phyloP scores from a whole-genome alignment of 2,329 filamentous ascomycete genomes.

The Neonectria hederae region DNA sequence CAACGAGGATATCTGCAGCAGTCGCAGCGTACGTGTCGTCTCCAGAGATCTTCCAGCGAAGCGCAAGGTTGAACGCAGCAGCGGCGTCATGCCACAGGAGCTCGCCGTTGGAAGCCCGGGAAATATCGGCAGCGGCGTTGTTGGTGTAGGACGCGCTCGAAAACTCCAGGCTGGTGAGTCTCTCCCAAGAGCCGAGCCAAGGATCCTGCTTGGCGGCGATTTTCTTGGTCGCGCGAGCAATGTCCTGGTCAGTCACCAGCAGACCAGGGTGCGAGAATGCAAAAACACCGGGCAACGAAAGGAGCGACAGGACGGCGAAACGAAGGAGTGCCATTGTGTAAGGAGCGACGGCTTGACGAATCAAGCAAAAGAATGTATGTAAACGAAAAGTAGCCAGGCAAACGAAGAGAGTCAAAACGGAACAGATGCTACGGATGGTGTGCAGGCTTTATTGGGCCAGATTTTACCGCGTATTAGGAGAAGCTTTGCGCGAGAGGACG shows the following conservation, averaged over 20 bases:
- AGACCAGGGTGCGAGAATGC: constrained; percentile 24
- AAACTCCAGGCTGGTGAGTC: constrained; percentile 18
- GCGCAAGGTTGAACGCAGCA: constrained; percentile 36
- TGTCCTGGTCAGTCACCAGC: constrained; percentile 24
- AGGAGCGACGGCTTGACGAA: neutral
- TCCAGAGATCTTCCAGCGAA: constrained; percentile 53
- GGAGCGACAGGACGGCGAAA: neutral
- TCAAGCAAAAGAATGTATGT: neutral
- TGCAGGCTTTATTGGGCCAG: neutral
- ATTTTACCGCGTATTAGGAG: neutral
- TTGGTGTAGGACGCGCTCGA: constrained; percentile 6
- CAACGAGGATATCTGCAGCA: constrained; percentile 49
- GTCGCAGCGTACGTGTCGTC: constrained; percentile 49
- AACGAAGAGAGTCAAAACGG: neutral
- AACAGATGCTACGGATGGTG: neutral
- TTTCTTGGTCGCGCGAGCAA: constrained; percentile 15
- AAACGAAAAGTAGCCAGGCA: neutral
- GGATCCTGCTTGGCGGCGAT: constrained; percentile 16
- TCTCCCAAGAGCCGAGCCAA: constrained; percentile 23
- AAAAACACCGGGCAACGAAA: neutral
- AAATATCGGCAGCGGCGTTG: constrained; percentile 6
- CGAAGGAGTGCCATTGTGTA: neutral
- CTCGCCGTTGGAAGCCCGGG: constrained; percentile 17
- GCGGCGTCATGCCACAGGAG: constrained; percentile 26
- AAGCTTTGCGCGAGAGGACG: neutral